Evolutionary conservation across 73 alveolate genomes (phyloP).

Genomic region (Loxodes magnus): DNA sequence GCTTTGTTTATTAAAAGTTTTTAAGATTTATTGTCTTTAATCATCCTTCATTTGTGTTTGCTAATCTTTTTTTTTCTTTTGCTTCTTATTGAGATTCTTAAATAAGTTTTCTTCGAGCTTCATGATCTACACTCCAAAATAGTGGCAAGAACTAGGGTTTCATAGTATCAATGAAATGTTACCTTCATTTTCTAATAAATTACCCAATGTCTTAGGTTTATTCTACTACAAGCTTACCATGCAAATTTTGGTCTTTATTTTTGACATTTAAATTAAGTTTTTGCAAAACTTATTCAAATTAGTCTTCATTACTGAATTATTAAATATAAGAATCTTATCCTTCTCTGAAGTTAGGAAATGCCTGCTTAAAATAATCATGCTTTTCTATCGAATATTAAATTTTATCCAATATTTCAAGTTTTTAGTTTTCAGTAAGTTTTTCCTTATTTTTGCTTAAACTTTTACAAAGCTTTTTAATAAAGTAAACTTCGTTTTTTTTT

Average conservation of each 20-base stretch:
- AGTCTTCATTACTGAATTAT: background rate
- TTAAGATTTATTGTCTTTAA: too few species aligned
- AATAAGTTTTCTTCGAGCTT: too few species aligned
- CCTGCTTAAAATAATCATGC: too few species aligned
- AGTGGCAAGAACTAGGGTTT: slow-evolving; percentile 76
- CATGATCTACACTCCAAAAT: slow-evolving; percentile 91
- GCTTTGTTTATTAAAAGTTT: too few species aligned
- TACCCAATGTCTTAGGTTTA: slow-evolving; percentile 37
- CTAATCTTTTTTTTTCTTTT: too few species aligned
- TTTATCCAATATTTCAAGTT: too few species aligned
- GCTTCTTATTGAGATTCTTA: too few species aligned
- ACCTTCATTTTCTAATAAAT: slow-evolving; percentile 87
- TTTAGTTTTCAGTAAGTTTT: too few species aligned
- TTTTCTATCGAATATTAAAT: too few species aligned
- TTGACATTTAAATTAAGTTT: background rate
- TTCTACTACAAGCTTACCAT: slow-evolving; percentile 78
- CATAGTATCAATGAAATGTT: slow-evolving; percentile 74
- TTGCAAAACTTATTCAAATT: slow-evolving; percentile 1
- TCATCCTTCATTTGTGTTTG: too few species aligned
- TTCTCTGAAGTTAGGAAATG: slow-evolving; percentile 1
- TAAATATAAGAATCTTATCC: background rate
- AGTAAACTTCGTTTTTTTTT: slow-evolving; percentile 19
- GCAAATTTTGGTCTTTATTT: slow-evolving; percentile 30
- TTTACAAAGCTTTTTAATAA: slow-evolving; percentile 15
- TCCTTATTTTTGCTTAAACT: slow-evolving; percentile 28